These are phyloP conservation scores for Neostapfia colusana DNA, from an alignment of 176 grass and related monocot species.

Conservation along the genomic window DNA sequence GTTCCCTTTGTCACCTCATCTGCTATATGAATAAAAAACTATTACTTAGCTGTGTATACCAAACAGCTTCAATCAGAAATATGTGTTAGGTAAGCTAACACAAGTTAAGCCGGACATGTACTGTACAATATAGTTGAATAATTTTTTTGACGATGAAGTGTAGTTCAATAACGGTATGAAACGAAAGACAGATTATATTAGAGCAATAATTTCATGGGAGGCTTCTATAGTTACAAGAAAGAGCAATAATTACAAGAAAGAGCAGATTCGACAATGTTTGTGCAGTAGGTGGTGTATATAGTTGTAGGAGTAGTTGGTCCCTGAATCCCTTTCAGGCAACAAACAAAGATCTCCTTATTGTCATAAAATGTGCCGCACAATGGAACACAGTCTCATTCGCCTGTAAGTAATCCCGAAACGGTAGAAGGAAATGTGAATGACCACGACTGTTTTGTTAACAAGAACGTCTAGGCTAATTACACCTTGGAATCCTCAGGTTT, in stretches of 20 bases:
- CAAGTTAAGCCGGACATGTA: constrained; percentile 11
- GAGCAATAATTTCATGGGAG: constrained; percentile 33
- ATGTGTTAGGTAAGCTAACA: constrained; percentile 40
- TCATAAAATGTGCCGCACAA: background rate
- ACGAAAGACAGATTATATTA: background rate
- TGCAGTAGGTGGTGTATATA: background rate
- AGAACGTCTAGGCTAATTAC: background rate
- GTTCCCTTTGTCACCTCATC: too few species aligned
- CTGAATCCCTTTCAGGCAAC: background rate
- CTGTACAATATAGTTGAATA: background rate
- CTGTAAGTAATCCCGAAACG: background rate
- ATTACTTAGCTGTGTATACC: background rate
- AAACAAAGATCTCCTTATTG: background rate
- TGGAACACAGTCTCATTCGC: background rate
- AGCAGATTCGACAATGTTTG: constrained; percentile 14
- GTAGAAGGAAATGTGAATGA: too few species aligned
- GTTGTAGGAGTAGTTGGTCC: constrained; percentile 26
- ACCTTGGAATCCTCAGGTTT: background rate
- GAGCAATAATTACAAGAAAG: background rate
- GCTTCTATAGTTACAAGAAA: background rate
- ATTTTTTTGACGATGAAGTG: too few species aligned
- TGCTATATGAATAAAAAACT: too few species aligned
- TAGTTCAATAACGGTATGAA: background rate
- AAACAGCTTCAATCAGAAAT: constrained; percentile 20
- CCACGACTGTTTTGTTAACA: background rate